A percentile compares a stretch with the other conserved stretches of the same genome.
Conservation (phyloP, 805 yeast genomes). For the Lachancea waltii region DNA sequence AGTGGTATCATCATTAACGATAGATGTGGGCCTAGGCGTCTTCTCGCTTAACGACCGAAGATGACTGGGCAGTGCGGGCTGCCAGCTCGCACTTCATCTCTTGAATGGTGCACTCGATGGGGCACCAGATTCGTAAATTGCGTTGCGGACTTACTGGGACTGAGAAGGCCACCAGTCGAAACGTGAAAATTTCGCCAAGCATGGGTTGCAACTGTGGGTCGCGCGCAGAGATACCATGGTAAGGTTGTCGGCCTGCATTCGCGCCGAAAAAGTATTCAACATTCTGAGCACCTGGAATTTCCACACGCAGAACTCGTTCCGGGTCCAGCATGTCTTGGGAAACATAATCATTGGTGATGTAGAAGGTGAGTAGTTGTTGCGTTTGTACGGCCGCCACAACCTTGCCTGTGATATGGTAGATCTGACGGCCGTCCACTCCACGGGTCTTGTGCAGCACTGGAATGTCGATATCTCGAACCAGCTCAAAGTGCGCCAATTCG, state of each 20-base stretch:
- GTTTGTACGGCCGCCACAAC: slow-evolving; percentile 5
- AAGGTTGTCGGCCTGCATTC: neutral
- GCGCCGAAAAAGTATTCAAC: slow-evolving; percentile 13
- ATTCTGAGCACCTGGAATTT: slow-evolving; percentile 13
- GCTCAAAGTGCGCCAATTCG: neutral
- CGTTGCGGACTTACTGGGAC: slow-evolving; percentile 3
- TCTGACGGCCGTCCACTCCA: neutral
- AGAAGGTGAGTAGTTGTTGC: slow-evolving; percentile 5
- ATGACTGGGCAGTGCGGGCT: neutral
- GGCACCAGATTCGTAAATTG: slow-evolving; percentile 18
- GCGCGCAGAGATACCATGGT: neutral
- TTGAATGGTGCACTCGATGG: slow-evolving; percentile 20
- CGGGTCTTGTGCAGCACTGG: neutral
- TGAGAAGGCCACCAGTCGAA: slow-evolving; percentile 2
- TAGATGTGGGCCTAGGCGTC: neutral
- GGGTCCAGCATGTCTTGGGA: slow-evolving; percentile 15
- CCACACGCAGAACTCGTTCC: slow-evolving; percentile 13
- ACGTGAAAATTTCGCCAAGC: slow-evolving; percentile 2
- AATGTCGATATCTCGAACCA: slow-evolving; percentile 2
- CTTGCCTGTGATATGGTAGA: slow-evolving; percentile 6
- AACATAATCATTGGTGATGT: slow-evolving; percentile 12
- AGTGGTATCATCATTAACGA: too few relatives aligned
- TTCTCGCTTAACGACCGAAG: slow-evolving; percentile 2
- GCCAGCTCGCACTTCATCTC: slow-evolving; percentile 15
- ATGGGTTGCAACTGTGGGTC: neutral